These are phyloP conservation scores for Rhizophagus clarus DNA, from an alignment of 192 early-diverging fungal species.

Conservation along the genomic window DNA sequence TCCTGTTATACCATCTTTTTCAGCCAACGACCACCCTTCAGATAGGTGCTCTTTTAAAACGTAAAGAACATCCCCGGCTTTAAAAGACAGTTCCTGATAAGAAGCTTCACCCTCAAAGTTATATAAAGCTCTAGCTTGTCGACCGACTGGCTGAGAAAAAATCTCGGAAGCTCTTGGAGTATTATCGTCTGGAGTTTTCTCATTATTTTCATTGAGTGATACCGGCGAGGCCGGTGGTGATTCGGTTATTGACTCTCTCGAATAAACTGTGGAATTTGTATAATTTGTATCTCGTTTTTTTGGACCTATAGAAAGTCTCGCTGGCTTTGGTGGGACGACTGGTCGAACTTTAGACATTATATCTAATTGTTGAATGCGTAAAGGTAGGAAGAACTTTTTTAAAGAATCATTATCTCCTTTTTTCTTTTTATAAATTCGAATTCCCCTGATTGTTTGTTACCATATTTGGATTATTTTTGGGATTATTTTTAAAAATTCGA, in stretches of 20 bases:
- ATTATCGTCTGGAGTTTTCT: not conserved
- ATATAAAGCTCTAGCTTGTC: constrained; percentile 45
- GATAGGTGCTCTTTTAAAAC: constrained; percentile 43
- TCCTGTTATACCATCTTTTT: constrained; percentile 46
- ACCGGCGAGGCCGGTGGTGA: not conserved
- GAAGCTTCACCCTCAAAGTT: constrained; percentile 45
- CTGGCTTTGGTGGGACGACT: constrained; percentile 23
- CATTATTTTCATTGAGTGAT: not conserved
- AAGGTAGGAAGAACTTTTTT: not conserved
- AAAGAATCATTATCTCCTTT: not conserved
- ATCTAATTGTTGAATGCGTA: not conserved
- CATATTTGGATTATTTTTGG: not conserved
- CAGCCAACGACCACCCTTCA: constrained; percentile 48
- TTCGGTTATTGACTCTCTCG: not conserved
- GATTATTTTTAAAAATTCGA: not conserved
- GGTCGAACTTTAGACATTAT: constrained; percentile 12
- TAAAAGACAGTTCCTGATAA: constrained; percentile 44
- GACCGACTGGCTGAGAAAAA: constrained; percentile 36
- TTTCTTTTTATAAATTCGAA: not conserved
- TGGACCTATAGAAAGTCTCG: constrained; percentile 20
- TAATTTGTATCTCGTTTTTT: not conserved
- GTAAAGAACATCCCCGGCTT: constrained; percentile 43
- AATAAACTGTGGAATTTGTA: not conserved
- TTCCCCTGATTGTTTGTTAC: constrained; percentile 6
- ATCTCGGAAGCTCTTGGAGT: constrained; percentile 10